Evolutionary conservation across 371 early-diverging fungal species (phyloP).

Genomic region (Rhizopus sp.): DNA sequence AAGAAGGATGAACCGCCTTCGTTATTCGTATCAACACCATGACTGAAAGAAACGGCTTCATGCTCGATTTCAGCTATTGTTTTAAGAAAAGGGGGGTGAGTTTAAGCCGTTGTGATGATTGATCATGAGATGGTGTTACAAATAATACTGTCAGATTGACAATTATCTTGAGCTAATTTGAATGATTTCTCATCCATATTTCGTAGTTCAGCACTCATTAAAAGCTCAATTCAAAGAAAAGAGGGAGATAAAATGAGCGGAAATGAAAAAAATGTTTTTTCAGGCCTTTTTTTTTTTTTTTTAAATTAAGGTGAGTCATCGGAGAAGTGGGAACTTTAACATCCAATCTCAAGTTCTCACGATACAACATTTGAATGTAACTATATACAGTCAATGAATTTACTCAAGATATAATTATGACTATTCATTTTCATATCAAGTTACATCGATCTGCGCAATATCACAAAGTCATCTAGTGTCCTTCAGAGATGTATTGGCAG

Average conservation of each 20-base stretch:
- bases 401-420: too few relatives aligned
- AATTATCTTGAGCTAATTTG: background rate
- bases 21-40: conserved; percentile 6
- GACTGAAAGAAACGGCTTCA: conserved; percentile 8
- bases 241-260: background rate
- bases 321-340: too few relatives aligned
- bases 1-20: conserved; percentile 34
- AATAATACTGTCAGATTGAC: background rate
- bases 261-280: background rate
- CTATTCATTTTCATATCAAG: too few relatives aligned
- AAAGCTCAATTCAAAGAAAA: background rate
- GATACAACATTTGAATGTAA: too few relatives aligned
- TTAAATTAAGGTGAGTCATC: background rate
- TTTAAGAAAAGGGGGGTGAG: background rate
- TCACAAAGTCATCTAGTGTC: too few relatives aligned
- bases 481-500: too few relatives aligned
- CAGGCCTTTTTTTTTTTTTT: too few relatives aligned
- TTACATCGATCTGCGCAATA: too few relatives aligned
- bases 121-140: background rate
- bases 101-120: background rate
- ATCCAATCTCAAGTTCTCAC: too few relatives aligned
- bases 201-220: background rate
- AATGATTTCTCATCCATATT: background rate
- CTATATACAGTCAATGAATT: too few relatives aligned
- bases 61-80: conserved; percentile 6